Base-by-base conservation (phyloP, 2,329 filamentous ascomycete species). In the Aspergillus awamori region DNA sequence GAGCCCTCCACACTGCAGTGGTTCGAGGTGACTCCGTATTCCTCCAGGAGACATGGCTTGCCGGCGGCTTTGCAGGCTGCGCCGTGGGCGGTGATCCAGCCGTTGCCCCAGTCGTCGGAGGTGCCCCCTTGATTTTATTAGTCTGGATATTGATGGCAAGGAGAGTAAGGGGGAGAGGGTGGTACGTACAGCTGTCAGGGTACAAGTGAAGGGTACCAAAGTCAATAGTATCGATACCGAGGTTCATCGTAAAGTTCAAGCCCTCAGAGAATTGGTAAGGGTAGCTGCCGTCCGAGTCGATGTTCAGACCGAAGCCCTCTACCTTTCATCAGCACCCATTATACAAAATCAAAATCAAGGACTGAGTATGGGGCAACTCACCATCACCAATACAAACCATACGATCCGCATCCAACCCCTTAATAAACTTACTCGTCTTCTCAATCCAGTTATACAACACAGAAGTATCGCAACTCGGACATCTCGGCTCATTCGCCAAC, bases 401-500 rank as follows among this genome's bases (percentile, higher is more conserved):
- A 71, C 89, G 87, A 51, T 81, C 71, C 1, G 80, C 65, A 68
- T 89, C 87, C 11, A 89, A 77, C 11, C 78, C 82, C 74, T 89
- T 90, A 74, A 90, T 84, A 70, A 88, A 90, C 8, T 79, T 74
- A 26, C 84, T 86, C 2, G 82, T 85, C 5, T 74, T 74, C 43
- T 79, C 76, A 17, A 86, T 86, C 88, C 87, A 90, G 49, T 83
- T 79, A 38, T 81, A 82, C 62, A 90, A 79, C 22, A 87, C 81
- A 7, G 81, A 80, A 1, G 84, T 83, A 43, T 78, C 76, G 70
- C 88, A 90, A 11, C 84, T 82, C 13, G 81, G 78, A 76, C 87
- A 89, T 61, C 87, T 80, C 15, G 87, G 84, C 74, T 90, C 88
- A 65, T 90, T 90, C 59, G 81, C 84, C 1, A 90, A 77, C 68